A percentile compares a stretch with the other conserved stretches of the same genome.
Conservation (phyloP, 176 grass and related monocot species). For the Sorghum bicolor region Sorghum_bicolor_NCBIv3 NC_012878.2:53139501-53140000, state of each 20-base stretch:
- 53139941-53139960: neutral
- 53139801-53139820: neutral
- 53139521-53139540: neutral
- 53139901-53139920: neutral
- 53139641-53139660: neutral
- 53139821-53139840: conserved; percentile 2
- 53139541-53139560: neutral
- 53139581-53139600: neutral
- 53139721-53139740: conserved; percentile 3
- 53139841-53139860: neutral
- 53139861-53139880: neutral
- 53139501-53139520: neutral
- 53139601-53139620: neutral
- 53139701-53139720: neutral
- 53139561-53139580: neutral
- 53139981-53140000: neutral
- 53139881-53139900: neutral
- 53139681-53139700: conserved; percentile 37
- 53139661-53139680: neutral
- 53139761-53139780: neutral
- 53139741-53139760: neutral
- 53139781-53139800: neutral
- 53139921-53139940: neutral
- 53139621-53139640: neutral
- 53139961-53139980: neutral